Base-by-base conservation (phyloP, 2,329 filamentous ascomycete species). In the Verticillium dahliae region DNA sequence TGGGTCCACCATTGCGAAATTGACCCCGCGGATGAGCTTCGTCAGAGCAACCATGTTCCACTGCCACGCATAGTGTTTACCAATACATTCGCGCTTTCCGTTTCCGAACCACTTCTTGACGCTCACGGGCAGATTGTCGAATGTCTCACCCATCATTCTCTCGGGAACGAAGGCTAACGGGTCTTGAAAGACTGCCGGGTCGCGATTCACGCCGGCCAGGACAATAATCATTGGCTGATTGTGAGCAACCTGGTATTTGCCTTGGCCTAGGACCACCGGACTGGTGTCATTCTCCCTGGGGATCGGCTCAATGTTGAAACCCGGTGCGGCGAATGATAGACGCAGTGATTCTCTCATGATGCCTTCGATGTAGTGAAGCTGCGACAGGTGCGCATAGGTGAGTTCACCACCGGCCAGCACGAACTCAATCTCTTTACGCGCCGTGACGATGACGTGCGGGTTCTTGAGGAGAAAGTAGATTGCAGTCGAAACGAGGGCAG, bases 311-410 rank as follows among this genome's bases (percentile, higher is more conserved):
- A 82, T 79, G 72, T 83, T 83, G 73, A 85, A 83, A 0, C 80
- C 78, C 1, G 83, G 82, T 0, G 84, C 82, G 0, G 83, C 78
- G 37, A 78, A 80, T 0, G 79, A 79, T 2, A 87, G 77, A 0
- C 85, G 81, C 7, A 87, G 73, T 0, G 81, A 76, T 69, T 86
- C 83, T 59, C 80, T 78, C 33, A 86, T 70, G 33, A 85, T 70
- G 38, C 78, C 84, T 60, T 82, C 80, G 56, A 86, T 66, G 69
- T 85, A 87, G 11, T 76, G 73, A 2, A 87, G 75, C 64, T 79
- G 78, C 0, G 75, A 67, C 1, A 87, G 69, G 67, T 86, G 81
- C 6, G 79, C 78, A 57, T 79, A 69, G 0, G 70, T 72, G 35
- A 86, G 71, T 1, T 78, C 73, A 1, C 70, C 74, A 0, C 82